Percentiles rank a stretch among this genome's conserved stretches.
Evolutionary conservation across 1,284 basidiomycete genomes (phyloP).

Genomic region (Anthracocystis walkeri): DNA sequence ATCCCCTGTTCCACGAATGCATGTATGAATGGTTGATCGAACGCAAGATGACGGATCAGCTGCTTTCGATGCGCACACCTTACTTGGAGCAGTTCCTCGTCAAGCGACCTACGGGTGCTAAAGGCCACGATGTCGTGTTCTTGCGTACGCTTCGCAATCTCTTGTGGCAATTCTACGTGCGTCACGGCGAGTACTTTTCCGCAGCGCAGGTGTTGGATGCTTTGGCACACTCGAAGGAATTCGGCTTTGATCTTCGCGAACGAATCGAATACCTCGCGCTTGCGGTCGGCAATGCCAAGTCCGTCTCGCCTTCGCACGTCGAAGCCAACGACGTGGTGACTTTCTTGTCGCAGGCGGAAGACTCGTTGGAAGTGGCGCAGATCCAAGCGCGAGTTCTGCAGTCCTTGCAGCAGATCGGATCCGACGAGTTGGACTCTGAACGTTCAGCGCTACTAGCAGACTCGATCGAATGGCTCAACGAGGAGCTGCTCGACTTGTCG

Average conservation of each 20-base stretch:
- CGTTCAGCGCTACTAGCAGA: constrained; percentile 73
- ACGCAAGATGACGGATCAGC: constrained; percentile 83
- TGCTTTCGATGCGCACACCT: constrained; percentile 77
- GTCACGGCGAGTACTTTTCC: constrained; percentile 76
- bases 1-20: constrained; percentile 93
- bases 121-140: constrained; percentile 34
- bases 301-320: constrained; percentile 47
- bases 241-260: constrained; percentile 58
- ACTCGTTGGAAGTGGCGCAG: constrained; percentile 95
- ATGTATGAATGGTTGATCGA: constrained; percentile 93
- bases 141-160: constrained; percentile 77
- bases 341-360: constrained; percentile 91
- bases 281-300: constrained; percentile 92
- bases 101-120: constrained; percentile 78
- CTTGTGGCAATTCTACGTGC: constrained; percentile 94
- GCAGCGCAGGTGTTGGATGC: constrained; percentile 89
- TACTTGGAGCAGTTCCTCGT: constrained; percentile 89
- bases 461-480: constrained; percentile 71
- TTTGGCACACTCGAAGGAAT: constrained; percentile 88
- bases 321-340: constrained; percentile 87
- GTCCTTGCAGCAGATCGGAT: constrained; percentile 67
- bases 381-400: constrained; percentile 83
- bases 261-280: constrained; percentile 72
- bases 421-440: constrained; percentile 71
- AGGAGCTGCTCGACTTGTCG: constrained; percentile 72